Evolutionary conservation across 495 filamentous ascomycete species (phyloP), one percentile per base, ranked within the genome.

Genomic region (Chaetomium cochliodes): DNA sequence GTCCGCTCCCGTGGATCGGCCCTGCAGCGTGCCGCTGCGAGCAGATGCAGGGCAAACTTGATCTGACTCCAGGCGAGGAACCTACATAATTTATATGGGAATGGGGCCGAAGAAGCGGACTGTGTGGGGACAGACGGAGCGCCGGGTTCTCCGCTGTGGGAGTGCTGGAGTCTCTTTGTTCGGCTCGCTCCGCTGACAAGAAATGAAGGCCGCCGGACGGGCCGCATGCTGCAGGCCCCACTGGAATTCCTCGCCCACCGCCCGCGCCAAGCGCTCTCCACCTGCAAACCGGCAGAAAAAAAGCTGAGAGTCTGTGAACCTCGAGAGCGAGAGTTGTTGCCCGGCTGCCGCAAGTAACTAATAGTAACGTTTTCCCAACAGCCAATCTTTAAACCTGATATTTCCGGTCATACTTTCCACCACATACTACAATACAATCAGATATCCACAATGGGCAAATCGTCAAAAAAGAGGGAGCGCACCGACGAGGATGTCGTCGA

Each of bases 401-500:
- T 20, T 26, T 26, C 8, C 39, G 42, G 9, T 46, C 39, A 22
- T 22, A 42, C 0, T 18, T 20, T 4, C 28, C 9, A 11, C 11
- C 16, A 2, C 16, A 28, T 30, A n/a, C 2, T 9, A 20, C 26
- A 5, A 25, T 9, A 20, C 26, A 5, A 25, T 30, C 16, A 60
- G 55, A 56, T 7, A 30, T 7, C 15, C 33, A 64, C 30, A 18
- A 75, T 75, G 73, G 64, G 49, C 28, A 72, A 75, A 50, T 67
- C 66, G n/a, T 55, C 70, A 39, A 76, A 72, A 60, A 76, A 76
- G 72, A 64, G 74, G 20, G 61, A 67, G 53, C 74, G 74, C 69
- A 42, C 67, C 61, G 73, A 75, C 18, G 75, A 73, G 22, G 74
- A 75, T 63, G 68, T 67, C 64, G 69, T 55, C 51, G 68, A 60